Conservation (phyloP, 768 basidiomycete genomes). For the Calocybe indica region DNA sequence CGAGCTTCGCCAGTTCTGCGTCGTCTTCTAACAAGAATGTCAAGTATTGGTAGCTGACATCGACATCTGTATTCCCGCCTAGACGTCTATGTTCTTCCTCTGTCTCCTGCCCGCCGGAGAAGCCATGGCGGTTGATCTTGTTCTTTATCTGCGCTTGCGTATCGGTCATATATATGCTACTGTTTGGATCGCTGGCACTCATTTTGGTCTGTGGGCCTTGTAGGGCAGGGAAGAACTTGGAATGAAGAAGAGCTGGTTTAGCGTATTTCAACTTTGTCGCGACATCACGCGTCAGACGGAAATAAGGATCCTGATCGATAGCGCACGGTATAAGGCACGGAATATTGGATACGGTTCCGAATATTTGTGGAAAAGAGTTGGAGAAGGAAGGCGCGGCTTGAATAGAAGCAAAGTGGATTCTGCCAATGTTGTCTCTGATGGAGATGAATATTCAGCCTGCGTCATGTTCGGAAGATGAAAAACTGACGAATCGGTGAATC, state of each 20-base stretch:
- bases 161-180: constrained; percentile 95
- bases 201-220: constrained; percentile 99
- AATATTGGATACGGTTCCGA: constrained; percentile 73
- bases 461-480: not conserved
- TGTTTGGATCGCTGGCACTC: constrained; percentile 93
- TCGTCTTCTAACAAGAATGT: constrained; percentile 96
- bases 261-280: constrained; percentile 93
- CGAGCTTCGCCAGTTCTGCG: constrained; percentile 72
- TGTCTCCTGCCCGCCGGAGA: constrained; percentile 93
- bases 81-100: constrained; percentile 86
- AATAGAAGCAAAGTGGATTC: constrained; percentile 92
- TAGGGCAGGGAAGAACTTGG: constrained; percentile 97
- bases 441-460: not conserved
- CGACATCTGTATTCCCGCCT: constrained; percentile 92
- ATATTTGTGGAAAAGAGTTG: constrained; percentile 98
- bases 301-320: constrained; percentile 97
- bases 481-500: constrained; percentile 91
- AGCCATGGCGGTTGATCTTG: constrained; percentile 94
- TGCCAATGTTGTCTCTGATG: constrained; percentile 94
- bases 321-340: constrained; percentile 97
- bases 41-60: constrained; percentile 93
- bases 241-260: constrained; percentile 88
- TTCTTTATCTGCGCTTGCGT: constrained; percentile 92
- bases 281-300: constrained; percentile 95
- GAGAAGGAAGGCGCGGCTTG: constrained; percentile 97